Evolutionary conservation across 805 yeast genomes (phyloP).

Genomic region (Saccharomycopsis oosterbeekiorum): DNA sequence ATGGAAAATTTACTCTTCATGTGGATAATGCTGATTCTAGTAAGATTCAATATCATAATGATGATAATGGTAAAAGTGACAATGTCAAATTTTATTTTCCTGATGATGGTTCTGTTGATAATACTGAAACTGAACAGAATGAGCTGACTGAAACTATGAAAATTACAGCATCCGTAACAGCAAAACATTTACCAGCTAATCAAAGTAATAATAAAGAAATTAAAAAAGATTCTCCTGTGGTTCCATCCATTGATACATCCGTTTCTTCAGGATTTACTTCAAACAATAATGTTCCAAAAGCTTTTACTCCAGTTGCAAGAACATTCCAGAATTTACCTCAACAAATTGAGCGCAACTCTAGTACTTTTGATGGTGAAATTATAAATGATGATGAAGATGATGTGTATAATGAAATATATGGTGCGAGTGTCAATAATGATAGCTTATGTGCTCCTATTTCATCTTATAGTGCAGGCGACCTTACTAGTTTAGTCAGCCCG

Average conservation of each 20-base stretch:
- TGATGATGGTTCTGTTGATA: constrained; percentile 2
- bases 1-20: neutral
- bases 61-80: neutral
- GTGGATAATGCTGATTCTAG: neutral
- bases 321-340: neutral
- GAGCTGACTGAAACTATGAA: neutral
- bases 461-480: neutral
- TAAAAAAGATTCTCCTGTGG: neutral
- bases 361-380: neutral
- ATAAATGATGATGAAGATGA: neutral
- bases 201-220: neutral
- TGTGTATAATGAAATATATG: neutral
- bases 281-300: neutral
- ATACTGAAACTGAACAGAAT: neutral
- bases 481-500: neutral
- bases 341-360: neutral
- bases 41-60: neutral
- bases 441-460: neutral
- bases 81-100: neutral
- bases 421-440: neutral
- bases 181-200: neutral
- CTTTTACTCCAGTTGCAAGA: neutral
- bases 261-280: neutral
- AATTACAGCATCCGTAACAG: neutral
- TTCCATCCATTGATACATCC: neutral